phyloP scores from a whole-genome alignment of 345 rosid genomes.

The Jatropha curcas region DNA sequence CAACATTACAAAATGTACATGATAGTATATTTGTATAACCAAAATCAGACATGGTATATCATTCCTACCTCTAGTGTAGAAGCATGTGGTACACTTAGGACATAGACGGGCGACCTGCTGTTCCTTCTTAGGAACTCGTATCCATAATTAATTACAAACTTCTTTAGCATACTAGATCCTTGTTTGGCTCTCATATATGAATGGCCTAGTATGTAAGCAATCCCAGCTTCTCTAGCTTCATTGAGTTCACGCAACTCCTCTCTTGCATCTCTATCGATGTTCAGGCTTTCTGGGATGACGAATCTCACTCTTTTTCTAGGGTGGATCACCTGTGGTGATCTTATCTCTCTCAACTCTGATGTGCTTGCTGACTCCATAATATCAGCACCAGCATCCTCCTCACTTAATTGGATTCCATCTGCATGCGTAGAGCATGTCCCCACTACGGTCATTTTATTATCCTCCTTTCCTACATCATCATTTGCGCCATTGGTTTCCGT shows the following conservation, averaged over 20 bases:
- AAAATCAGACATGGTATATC: slow-evolving; percentile 64
- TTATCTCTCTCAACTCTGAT: slow-evolving; percentile 60
- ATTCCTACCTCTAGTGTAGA: slow-evolving; percentile 94
- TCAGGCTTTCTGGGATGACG: slow-evolving; percentile 68
- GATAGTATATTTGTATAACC: slow-evolving; percentile 9
- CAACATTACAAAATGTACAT: slow-evolving; percentile 27
- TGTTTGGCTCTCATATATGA: slow-evolving; percentile 73
- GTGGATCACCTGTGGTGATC: slow-evolving; percentile 45
- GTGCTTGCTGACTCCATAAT: slow-evolving; percentile 49
- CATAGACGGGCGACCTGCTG: slow-evolving; percentile 53
- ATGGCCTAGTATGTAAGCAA: slow-evolving; percentile 88
- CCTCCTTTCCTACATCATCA: slow-evolving; percentile 40
- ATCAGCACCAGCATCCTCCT: slow-evolving; percentile 31
- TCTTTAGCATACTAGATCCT: slow-evolving; percentile 72
- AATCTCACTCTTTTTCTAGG: slow-evolving; percentile 71
- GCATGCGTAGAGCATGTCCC: slow-evolving; percentile 70
- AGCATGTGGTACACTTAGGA: slow-evolving; percentile 63
- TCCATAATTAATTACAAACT: slow-evolving; percentile 61
- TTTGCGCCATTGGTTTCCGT: slow-evolving; percentile 12
- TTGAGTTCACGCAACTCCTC: slow-evolving; percentile 70
- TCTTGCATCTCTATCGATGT: slow-evolving; percentile 52
- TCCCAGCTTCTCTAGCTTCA: slow-evolving; percentile 88
- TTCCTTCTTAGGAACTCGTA: slow-evolving; percentile 91
- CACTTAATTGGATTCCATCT: slow-evolving; percentile 56
- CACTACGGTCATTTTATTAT: slow-evolving; percentile 72